A percentile compares a stretch with the other conserved stretches of the same genome.
phyloP scores from a whole-genome alignment of 2,329 filamentous ascomycete species.

The Penicillium sp. region DNA sequence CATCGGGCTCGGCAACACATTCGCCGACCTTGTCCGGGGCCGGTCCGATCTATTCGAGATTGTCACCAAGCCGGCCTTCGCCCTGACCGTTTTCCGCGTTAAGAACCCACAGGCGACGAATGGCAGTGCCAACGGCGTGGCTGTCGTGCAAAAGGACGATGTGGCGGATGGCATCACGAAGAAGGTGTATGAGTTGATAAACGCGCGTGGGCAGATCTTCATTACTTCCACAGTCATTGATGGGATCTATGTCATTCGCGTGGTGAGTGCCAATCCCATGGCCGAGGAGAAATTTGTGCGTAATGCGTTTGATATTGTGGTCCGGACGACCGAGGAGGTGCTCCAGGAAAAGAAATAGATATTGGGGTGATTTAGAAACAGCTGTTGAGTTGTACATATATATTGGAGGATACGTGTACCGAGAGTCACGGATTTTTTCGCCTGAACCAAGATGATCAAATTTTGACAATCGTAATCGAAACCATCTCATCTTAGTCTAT shows the following conservation, averaged over 20 bases:
- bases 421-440: no score
- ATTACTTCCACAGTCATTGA: constrained; percentile 76
- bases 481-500: not conserved
- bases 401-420: not conserved
- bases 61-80: constrained; percentile 74
- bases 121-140: constrained; percentile 16
- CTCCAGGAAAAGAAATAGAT: constrained; percentile 19
- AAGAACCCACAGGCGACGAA: constrained; percentile 44
- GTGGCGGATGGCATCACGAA: constrained; percentile 71
- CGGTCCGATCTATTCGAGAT: constrained; percentile 75
- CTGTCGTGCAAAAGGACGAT: constrained; percentile 46
- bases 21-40: constrained; percentile 62
- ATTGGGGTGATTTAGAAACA: not conserved
- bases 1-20: constrained; percentile 69
- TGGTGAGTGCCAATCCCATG: constrained; percentile 72
- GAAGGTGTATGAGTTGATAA: constrained; percentile 74
- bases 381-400: not conserved
- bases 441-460: no score
- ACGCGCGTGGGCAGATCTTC: constrained; percentile 75
- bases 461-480: no score
- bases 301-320: constrained; percentile 73
- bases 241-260: constrained; percentile 75
- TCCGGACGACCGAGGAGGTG: constrained; percentile 64
- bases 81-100: constrained; percentile 75
- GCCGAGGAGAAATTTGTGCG: constrained; percentile 74